Evolutionary conservation across 768 basidiomycete genomes (phyloP).

Genomic region (Collybia sp.): DNA sequence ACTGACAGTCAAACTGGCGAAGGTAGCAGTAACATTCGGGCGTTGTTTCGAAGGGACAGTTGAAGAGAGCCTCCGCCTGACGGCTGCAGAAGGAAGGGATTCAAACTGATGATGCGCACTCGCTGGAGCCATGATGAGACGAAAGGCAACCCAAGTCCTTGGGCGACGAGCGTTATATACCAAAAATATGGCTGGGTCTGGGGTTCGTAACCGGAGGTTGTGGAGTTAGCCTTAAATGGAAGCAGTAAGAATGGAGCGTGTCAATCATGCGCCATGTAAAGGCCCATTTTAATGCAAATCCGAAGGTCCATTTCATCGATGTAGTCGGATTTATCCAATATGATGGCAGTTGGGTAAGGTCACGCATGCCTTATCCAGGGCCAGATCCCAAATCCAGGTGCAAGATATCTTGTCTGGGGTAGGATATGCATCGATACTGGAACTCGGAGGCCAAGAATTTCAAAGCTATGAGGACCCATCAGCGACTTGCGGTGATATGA

Average conservation of each 20-base stretch:
- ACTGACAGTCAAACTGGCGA: slow-evolving; percentile 64
- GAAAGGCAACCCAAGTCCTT: background rate
- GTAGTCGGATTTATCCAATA: too few species aligned
- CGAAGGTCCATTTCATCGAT: too few species aligned
- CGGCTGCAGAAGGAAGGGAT: slow-evolving; percentile 59
- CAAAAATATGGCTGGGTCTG: slow-evolving; percentile 10
- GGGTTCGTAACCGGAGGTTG: slow-evolving; percentile 1
- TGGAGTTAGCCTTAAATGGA: slow-evolving; percentile 16
- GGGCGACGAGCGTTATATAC: slow-evolving; percentile 21
- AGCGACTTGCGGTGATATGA: too few species aligned
- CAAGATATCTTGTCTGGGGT: too few species aligned
- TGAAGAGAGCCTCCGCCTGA: slow-evolving; percentile 67
- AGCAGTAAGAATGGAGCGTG: slow-evolving; percentile 7
- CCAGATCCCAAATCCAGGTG: too few species aligned
- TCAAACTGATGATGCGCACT: slow-evolving; percentile 43
- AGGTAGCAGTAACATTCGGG: slow-evolving; percentile 51
- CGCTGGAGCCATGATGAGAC: slow-evolving; percentile 5
- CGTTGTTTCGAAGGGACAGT: slow-evolving; percentile 36
- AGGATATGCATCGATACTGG: too few species aligned
- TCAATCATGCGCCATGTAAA: slow-evolving; percentile 5
- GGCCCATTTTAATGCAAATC: too few species aligned
- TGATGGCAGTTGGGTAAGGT: too few species aligned
- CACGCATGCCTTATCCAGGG: too few species aligned
- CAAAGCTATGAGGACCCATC: too few species aligned
- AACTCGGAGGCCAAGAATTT: too few species aligned